Base-by-base conservation (phyloP, 306 rosid species). In the Canavalia gladiata region DNA sequence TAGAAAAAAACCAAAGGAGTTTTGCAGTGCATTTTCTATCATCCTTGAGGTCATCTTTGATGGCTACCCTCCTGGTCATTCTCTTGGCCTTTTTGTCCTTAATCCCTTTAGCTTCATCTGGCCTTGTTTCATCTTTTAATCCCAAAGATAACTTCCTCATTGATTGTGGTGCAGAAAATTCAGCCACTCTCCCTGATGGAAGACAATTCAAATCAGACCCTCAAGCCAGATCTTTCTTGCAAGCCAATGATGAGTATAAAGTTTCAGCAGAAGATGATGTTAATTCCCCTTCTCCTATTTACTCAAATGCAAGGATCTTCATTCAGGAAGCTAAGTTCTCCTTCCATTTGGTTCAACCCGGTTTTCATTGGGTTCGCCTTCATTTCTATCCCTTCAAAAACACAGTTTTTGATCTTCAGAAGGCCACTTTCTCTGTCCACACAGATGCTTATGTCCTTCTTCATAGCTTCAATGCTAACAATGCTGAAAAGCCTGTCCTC, bases 101-200 rank as follows among this genome's bases (percentile, higher is more conserved):
- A 18, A 18, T 18, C 25, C 7, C 47, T 0, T 34, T 57, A 5
- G 79, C 6, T 2, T 47, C 80, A 4, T 47, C 79, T 0, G 82
- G 50, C 70, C 13, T 64, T 2, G 13, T 6, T 10, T 2, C 46
- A 6, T n/a, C 56, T 33, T 93, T 88, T 71, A n/a, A 72, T 4
- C 98, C 98, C 0, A 87, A 86, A 68, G 98, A 95, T 42, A 86
- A 84, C 66, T 85, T 89, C 79, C 97, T 93, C 68, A 89, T 95
- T 68, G 92, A 87, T 13, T 93, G 97, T 76, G 99, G 99, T 25
- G 79, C 98, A 2, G 87, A 86, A 0, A 75, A 41, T 6, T 3
- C n/a, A 8, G 65, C 82, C 75, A 50, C 86, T 1, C 56, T 87
- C 13, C 91, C 94, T 4, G 97, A 93, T 59, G 99, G 97, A 11